Evolutionary conservation across 139 green algal species (phyloP).

Genomic region (Tetradesmus obliquus): DNA sequence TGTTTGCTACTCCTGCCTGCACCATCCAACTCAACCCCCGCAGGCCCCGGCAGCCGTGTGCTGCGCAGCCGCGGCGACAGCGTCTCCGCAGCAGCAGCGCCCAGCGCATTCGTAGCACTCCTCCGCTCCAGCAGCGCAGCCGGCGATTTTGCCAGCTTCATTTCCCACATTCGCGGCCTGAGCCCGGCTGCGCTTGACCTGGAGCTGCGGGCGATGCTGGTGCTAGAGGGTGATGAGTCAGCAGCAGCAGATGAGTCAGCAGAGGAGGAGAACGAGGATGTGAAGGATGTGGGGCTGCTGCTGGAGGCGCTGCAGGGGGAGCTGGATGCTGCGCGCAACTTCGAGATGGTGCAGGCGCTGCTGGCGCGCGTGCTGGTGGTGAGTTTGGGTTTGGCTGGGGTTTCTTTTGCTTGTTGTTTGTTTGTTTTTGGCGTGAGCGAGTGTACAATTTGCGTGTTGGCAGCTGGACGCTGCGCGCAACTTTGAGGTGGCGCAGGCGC

Average conservation of each 20-base stretch:
- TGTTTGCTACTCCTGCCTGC: background rate
- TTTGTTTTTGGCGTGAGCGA: background rate
- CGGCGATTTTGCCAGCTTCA: conserved; percentile 63
- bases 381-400: background rate
- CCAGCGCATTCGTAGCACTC: conserved; percentile 54
- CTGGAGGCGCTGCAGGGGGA: conserved; percentile 73
- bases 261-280: conserved; percentile 51
- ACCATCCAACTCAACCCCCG: background rate
- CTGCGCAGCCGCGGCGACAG: conserved; percentile 11
- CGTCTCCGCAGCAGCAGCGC: background rate
- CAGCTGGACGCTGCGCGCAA: conserved; percentile 68
- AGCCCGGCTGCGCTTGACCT: conserved; percentile 72
- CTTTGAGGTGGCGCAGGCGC: conserved; percentile 86
- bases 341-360: conserved; percentile 83
- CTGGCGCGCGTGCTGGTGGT: conserved; percentile 52
- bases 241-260: conserved; percentile 60
- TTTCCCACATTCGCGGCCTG: conserved; percentile 63
- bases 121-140: conserved; percentile 48
- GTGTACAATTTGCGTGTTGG: background rate
- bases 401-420: background rate
- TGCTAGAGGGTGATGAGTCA: conserved; percentile 44
- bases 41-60: conserved; percentile 3
- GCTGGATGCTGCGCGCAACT: conserved; percentile 72
- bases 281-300: conserved; percentile 71
- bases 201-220: conserved; percentile 80